phyloP scores from a whole-genome alignment of 108 stramenopile species.

The Skeletonema tropicum region DNA sequence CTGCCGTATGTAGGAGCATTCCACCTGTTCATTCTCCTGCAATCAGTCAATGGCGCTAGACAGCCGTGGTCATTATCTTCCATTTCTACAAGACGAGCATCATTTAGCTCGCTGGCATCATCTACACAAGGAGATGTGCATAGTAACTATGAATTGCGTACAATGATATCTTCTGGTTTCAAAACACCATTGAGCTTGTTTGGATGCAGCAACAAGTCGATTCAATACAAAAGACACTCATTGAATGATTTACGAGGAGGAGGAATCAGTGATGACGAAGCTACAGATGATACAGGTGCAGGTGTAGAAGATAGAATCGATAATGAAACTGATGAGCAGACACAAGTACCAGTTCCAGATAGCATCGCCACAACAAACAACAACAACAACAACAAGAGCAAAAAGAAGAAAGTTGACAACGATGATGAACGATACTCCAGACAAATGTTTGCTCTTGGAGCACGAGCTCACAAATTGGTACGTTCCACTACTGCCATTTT shows the following conservation, averaged over 20 bases:
- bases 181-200: not conserved
- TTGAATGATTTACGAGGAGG: constrained; percentile 10
- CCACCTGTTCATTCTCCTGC: not conserved
- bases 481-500: constrained; percentile 77
- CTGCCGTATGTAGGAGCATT: not conserved
- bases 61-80: not conserved
- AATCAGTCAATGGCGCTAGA: constrained; percentile 3
- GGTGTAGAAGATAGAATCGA: constrained; percentile 1
- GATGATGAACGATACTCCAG: constrained; percentile 90
- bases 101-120: not conserved
- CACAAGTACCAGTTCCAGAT: not conserved
- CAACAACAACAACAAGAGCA: constrained; percentile 16
- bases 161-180: not conserved
- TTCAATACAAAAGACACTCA: not conserved
- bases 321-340: not conserved
- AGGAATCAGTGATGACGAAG: not conserved
- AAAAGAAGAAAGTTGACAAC: constrained; percentile 35
- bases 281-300: not conserved
- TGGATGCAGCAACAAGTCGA: not conserved
- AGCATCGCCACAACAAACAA: not conserved
- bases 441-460: constrained; percentile 87
- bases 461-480: constrained; percentile 79
- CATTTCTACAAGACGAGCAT: not conserved
- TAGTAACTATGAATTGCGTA: not conserved
- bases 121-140: not conserved